A percentile compares a stretch with the other conserved stretches of the same genome.
Evolutionary conservation across 2,329 filamentous ascomycete species (phyloP).

Genomic region (Graphilbum sp.): DNA sequence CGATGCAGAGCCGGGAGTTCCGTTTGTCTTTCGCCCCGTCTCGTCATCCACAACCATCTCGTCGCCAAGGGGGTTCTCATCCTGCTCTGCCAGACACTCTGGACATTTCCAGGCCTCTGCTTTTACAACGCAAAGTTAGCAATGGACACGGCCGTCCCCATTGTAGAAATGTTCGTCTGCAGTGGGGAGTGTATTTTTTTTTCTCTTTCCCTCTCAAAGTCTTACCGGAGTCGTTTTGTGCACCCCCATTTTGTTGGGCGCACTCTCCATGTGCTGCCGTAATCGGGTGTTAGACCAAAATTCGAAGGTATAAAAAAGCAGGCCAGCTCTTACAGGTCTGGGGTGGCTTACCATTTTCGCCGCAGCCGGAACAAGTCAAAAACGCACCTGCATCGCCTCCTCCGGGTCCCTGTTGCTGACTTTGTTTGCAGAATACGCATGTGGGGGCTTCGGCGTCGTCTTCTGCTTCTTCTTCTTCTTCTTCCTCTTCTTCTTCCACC

Average conservation of each 20-base stretch:
- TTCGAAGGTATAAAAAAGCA: too few species aligned
- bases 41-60: constrained; percentile 7
- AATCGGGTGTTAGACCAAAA: too few species aligned
- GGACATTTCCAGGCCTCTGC: constrained; percentile 33
- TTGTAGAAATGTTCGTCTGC: constrained; percentile 47
- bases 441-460: neutral
- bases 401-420: constrained; percentile 28
- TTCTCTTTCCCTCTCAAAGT: too few species aligned
- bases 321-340: too few species aligned
- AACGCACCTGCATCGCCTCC: constrained; percentile 68
- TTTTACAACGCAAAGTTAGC: neutral
- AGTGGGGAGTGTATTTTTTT: too few species aligned
- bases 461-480: neutral
- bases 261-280: constrained; percentile 85
- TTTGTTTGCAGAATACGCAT: neutral
- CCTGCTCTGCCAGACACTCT: constrained; percentile 24
- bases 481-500: constrained; percentile 18
- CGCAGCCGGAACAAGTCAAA: constrained; percentile 60
- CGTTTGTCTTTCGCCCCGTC: neutral
- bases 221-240: constrained; percentile 25
- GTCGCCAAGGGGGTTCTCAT: constrained; percentile 13
- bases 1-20: constrained; percentile 11
- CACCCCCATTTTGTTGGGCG: constrained; percentile 55
- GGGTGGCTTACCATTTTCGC: constrained; percentile 57
- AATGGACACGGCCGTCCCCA: constrained; percentile 3